Base-by-base conservation (phyloP, 108 stramenopile species). In the Skeletonema grethae region DNA sequence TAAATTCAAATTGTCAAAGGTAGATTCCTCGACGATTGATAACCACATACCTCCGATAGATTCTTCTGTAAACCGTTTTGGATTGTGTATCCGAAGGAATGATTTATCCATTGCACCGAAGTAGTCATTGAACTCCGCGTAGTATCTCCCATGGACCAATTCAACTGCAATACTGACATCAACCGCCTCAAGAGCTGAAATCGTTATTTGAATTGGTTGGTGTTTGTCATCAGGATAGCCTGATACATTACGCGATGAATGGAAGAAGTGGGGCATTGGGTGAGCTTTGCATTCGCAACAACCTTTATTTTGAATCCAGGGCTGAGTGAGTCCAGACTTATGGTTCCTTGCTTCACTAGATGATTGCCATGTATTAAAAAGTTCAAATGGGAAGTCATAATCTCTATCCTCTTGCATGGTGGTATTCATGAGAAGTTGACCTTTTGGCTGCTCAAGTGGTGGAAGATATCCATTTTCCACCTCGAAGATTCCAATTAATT, bases 201-300 rank as follows among this genome's bases (percentile, higher is more conserved):
- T 61, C 22, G 76, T 57, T n/a, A 92, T 34, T 73, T 93, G 92
- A 8, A 94, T 66, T 18, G 81, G 63, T 35, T 66, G 67, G 73
- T 96, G 93, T 76, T 94, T 96, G 63, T 91, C 83, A 61, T 96
- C 93, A 6, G 85, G 85, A 50, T 82, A 94, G 24, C 89, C 88
- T 16, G 43, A 41, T 2, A 66, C 57, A 18, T 34, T 46, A 10
- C 5, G 29, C 30, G 76, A 72, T 9, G 58, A 50, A 18, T 66
- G 59, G 63, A 90, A 78, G 65, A 70, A 86, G 16, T 59, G 32
- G 9, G 89, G 87, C 50, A 88, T 73, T 18, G 64, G 24, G 20
- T 89, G 73, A 2, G 73, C 39, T 24, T 77, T 67, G 60, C 95
- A 96, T 28, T 82, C 55, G 61, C 95, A 96, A 76, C 95, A 96